Conservation (phyloP, 352 stramenopile genomes). For the Blastocystis sp. region DNA sequence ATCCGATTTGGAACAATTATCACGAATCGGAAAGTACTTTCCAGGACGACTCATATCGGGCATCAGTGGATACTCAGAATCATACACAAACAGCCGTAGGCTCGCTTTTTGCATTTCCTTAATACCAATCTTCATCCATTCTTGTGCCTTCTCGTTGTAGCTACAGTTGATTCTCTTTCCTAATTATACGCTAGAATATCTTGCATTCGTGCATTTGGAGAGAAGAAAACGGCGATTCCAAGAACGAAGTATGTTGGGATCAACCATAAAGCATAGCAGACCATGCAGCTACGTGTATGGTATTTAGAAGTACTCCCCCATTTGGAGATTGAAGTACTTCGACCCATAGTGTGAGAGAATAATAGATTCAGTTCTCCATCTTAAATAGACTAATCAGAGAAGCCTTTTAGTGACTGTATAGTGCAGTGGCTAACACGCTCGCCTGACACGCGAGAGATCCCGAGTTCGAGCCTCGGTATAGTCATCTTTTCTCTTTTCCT, state of each 20-base stretch:
- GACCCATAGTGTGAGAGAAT: too few relatives aligned
- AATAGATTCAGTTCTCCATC: too few relatives aligned
- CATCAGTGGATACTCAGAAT: background rate
- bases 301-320: too few relatives aligned
- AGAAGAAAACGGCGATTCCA: constrained; percentile 1
- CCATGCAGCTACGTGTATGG: background rate
- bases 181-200: background rate
- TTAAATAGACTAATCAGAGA: too few relatives aligned
- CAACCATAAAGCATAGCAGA: background rate
- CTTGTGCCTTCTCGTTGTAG: background rate
- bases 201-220: background rate
- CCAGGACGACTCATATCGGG: background rate
- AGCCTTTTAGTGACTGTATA: too few relatives aligned
- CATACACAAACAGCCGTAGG: background rate
- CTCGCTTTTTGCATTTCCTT: background rate
- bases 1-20: background rate
- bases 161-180: background rate
- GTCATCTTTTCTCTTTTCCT: constrained; percentile 43
- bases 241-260: background rate
- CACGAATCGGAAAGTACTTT: background rate
- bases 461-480: constrained; percentile 62
- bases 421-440: constrained; percentile 60
- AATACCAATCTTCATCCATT: background rate
- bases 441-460: constrained; percentile 57
- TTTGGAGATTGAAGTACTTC: too few relatives aligned